Base-by-base conservation (phyloP, 169 alveolate genomes). In the Plasmodium coatneyi region DNA sequence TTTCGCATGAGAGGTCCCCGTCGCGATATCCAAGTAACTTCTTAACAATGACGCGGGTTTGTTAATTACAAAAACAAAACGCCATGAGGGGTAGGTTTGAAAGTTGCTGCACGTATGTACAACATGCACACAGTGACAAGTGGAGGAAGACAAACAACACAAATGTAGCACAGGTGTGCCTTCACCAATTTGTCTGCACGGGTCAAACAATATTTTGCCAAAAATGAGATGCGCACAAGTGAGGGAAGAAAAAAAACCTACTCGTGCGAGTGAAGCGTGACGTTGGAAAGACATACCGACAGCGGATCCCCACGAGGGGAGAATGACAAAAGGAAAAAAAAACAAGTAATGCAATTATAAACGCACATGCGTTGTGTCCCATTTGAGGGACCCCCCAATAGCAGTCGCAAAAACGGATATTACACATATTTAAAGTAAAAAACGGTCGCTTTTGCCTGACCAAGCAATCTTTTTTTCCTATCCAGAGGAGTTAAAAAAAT, bases 401-500 rank as follows among this genome's bases (percentile, higher is more conserved):
- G 54, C 16, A 43, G n/a, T 10, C 54, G 54, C 54, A 43, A 9
- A 43, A 10, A 49, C 3, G 6, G 60, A 1, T 9, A n/a, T 83
- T 34, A 89, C n/a, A 66, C 43, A 56, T 89, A 79, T 34, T 79
- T 89, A n/a, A 79, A 60, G 60, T 60, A 79, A 60, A 89, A 89
- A 79, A 60, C 76, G n/a, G 94, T 89, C 30, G 81, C 14, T 22
- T 79, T 79, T 36, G 94, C 89, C 60, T 79, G 89, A 34, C 94
- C 94, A 54, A 89, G 71, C 46, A 89, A n/a, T 30, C 34, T 79
- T 36, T 79, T 89, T 28, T 78, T 30, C 32, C 49, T 79, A 60
- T 89, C 89, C 19, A 89, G 94, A 12, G 94, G 94, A 9, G 84
- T 79, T 70, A 89, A 79, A 80, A 79, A 89, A 4, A 89, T 89